phyloP scores from a whole-genome alignment of 495 filamentous ascomycete species.

The Penicillium daleae region DNA sequence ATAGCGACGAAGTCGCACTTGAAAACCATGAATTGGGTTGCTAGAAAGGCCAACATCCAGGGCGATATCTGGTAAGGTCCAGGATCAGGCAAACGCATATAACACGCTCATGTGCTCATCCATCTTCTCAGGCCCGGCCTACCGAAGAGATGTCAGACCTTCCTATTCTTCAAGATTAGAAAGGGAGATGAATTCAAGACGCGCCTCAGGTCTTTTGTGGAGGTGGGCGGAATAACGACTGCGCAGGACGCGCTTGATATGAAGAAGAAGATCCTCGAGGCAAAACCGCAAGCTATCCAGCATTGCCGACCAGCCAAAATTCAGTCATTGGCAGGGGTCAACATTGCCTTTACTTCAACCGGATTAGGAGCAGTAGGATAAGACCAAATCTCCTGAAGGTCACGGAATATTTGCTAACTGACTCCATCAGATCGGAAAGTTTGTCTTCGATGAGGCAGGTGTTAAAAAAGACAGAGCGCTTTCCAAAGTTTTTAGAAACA shows the following conservation, averaged over 20 bases:
- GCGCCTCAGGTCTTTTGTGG: constrained; percentile 9
- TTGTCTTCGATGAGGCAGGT: background rate
- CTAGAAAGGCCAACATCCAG: background rate
- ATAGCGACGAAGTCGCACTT: background rate
- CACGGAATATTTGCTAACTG: constrained; percentile 12
- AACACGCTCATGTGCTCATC: background rate
- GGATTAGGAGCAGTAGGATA: background rate
- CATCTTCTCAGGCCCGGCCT: constrained; percentile 13
- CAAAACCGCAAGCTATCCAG: background rate
- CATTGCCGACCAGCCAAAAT: background rate
- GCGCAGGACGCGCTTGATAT: background rate
- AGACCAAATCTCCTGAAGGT: background rate
- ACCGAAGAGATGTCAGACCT: constrained; percentile 20
- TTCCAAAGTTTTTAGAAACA: background rate
- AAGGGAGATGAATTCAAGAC: constrained; percentile 16
- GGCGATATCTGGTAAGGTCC: background rate
- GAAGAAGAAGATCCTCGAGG: background rate
- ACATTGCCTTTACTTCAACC: background rate
- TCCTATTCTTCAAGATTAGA: constrained; percentile 22
- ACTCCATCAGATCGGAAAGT: background rate
- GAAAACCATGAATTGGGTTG: background rate
- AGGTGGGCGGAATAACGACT: constrained; percentile 1
- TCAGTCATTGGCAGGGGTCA: background rate
- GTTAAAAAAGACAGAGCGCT: constrained; percentile 12
- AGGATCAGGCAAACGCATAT: background rate